Percentiles rank a stretch among this genome's conserved stretches.
Evolutionary conservation across 2,329 filamentous ascomycete species (phyloP).

Genomic region (Alternaria gaisen): DNA sequence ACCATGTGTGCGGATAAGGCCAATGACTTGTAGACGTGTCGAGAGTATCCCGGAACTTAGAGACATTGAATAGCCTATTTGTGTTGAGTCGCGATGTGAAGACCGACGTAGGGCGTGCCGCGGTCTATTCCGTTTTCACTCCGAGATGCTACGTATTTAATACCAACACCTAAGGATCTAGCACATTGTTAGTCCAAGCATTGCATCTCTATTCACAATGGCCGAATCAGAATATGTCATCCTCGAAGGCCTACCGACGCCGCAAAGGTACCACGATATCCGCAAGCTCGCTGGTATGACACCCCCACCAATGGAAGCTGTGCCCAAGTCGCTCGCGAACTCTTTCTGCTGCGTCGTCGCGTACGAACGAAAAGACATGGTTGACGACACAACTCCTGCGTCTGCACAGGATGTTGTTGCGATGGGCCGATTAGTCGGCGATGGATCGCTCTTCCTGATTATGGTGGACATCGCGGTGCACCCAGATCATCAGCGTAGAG

Average conservation of each 20-base stretch:
- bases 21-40: background rate
- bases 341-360: slow-evolving; percentile 38
- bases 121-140: background rate
- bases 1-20: background rate
- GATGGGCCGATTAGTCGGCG: slow-evolving; percentile 63
- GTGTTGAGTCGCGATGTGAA: background rate
- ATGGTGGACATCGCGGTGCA: slow-evolving; percentile 63
- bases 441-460: slow-evolving; percentile 62
- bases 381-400: slow-evolving; percentile 29
- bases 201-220: background rate
- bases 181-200: background rate
- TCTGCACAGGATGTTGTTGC: slow-evolving; percentile 47
- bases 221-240: slow-evolving; percentile 33
- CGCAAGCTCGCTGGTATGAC: slow-evolving; percentile 42
- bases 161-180: background rate
- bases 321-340: slow-evolving; percentile 38
- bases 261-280: slow-evolving; percentile 44
- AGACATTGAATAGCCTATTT: background rate
- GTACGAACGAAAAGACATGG: slow-evolving; percentile 36
- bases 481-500: slow-evolving; percentile 59
- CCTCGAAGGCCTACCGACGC: slow-evolving; percentile 37
- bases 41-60: background rate
- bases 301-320: slow-evolving; percentile 39
- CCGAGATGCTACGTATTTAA: background rate
- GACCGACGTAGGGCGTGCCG: background rate